Percentiles rank a stretch among this genome's conserved stretches.
Evolutionary conservation across 148 eudicot species (phyloP).

Genomic region (Cornus controversa): DNA sequence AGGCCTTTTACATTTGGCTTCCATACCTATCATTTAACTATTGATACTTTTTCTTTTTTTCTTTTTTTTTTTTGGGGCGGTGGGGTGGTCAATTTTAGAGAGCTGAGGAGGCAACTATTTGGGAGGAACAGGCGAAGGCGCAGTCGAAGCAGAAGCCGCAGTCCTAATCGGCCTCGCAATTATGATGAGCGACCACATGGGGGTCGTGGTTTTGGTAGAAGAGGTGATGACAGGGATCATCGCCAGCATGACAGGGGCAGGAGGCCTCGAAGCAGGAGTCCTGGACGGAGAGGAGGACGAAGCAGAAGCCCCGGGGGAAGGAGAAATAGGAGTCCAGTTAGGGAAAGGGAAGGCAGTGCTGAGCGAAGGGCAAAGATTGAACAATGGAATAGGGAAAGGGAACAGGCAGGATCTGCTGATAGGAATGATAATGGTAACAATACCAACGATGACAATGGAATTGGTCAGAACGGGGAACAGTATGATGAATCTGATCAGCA

Average conservation of each 20-base stretch:
- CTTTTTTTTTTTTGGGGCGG: neutral
- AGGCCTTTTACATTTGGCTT: neutral
- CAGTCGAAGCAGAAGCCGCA: conserved; percentile 74
- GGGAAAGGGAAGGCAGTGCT: conserved; percentile 93
- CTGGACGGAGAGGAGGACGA: conserved; percentile 73
- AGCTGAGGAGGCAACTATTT: conserved; percentile 79
- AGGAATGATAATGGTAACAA: conserved; percentile 28
- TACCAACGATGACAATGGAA: conserved; percentile 26
- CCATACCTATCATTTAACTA: neutral
- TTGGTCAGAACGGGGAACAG: conserved; percentile 36
- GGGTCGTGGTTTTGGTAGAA: conserved; percentile 82
- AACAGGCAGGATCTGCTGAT: conserved; percentile 46
- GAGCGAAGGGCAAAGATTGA: conserved; percentile 98
- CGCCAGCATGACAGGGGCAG: conserved; percentile 68
- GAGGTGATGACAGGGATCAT: conserved; percentile 67
- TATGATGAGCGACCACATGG: conserved; percentile 67
- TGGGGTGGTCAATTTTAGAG: conserved; percentile 39
- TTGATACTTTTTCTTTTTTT: neutral
- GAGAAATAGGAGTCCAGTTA: conserved; percentile 77
- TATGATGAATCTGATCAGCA: conserved; percentile 33
- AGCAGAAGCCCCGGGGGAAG: conserved; percentile 87
- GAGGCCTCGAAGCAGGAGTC: conserved; percentile 91
- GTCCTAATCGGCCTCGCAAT: conserved; percentile 63
- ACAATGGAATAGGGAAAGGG: conserved; percentile 94
- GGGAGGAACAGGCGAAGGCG: conserved; percentile 71